Evolutionary conservation across 2,329 filamentous ascomycete genomes (phyloP), one percentile per base, ranked within the genome.

Genomic region (Atkinsonella texensis): DNA sequence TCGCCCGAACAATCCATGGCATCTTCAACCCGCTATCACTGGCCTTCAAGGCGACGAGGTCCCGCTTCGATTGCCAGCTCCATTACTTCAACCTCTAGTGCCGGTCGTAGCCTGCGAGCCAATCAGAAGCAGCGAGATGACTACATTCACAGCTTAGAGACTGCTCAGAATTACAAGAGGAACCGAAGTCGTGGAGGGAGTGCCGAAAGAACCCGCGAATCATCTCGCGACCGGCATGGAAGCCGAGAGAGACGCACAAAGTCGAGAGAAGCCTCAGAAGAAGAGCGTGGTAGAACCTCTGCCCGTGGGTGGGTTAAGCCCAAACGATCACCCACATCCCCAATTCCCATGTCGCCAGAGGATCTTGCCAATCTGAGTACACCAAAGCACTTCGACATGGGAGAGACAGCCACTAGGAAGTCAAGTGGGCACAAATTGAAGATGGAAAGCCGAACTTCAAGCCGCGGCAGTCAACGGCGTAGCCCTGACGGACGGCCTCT

Each of bases 331-430:
- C 91, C 91, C 1, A 94, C 89, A 2, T 96, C 91, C 0, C 91
- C 91, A 0, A 78, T 95, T 2, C 89, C 90, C 3, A 96, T 96
- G 90, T 95, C 90, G 3, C 89, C 89, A 0, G 88, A 95, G 59
- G 89, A 96, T 60, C 65, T 87, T 54, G 80, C 81, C 61, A 83
- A 79, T 58, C 67, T 85, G 48, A 78, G 76, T 55, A 78, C 72
- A 1, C 71, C 74, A 1, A 69, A 62, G 31, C 59, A 61, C 56
- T 62, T 49, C 7, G 61, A 64, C 2, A 55, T 57, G 2, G 63
- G 58, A 17, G 74, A 76, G 18, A 72, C 74, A 4, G 58, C 73
- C 0, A 68, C 72, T 35, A 69, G 70, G 28, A 78, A 76, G 59
- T 62, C 68, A 8, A 65, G 63, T 53, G 63, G 57, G 35, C 59